Base-by-base conservation (phyloP, 495 filamentous ascomycete species). In the Bombardia bombarda region DNA sequence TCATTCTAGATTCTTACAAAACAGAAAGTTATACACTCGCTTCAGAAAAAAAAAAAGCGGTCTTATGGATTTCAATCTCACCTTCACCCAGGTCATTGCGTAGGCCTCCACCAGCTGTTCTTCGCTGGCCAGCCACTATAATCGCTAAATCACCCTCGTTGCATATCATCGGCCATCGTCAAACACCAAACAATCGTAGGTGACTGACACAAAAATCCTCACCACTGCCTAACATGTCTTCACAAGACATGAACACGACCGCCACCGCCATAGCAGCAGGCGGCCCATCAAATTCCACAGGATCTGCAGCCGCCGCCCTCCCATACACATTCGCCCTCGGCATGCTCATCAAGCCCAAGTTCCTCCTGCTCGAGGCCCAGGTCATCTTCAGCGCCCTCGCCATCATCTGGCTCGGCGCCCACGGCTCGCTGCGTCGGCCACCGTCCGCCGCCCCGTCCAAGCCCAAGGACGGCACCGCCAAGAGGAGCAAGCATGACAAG, bases 391-490 rank as follows among this genome's bases (percentile, higher is more conserved):
- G 62, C 19, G 57, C 70, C 13, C 32, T 72, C 36, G 48, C 52
- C 23, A 63, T 68, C 37, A 70, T 74, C 24, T 74, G 66, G 52
- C 50, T 71, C 7, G 68, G 62, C 3, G 64, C 69, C 33, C 61
- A 72, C 46, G 66, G 57, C 9, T 55, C 80, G 34, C 74, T 84
- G 22, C 75, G 78, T 17, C 76, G 87, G 24, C 90, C 90, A 9
- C 79, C 83, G 0, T 93, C 88, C 2, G 88, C 87, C 17, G 82
- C 80, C 22, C 50, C 78, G 7, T 47, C 65, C 42, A 82, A 78
- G 56, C 66, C 60, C 43, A 66, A 62, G 36, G 65, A 22, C n/a
- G 32, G 58, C 41, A 65, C 56, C 12, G 47, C 62, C 32, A 68
- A 72, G 18, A 65, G 57, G n/a, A 49, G 62, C 32, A 68, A 72